Evolutionary conservation across 129 eudicot species (phyloP).

Genomic region (Saposhnikovia divaricata): DNA sequence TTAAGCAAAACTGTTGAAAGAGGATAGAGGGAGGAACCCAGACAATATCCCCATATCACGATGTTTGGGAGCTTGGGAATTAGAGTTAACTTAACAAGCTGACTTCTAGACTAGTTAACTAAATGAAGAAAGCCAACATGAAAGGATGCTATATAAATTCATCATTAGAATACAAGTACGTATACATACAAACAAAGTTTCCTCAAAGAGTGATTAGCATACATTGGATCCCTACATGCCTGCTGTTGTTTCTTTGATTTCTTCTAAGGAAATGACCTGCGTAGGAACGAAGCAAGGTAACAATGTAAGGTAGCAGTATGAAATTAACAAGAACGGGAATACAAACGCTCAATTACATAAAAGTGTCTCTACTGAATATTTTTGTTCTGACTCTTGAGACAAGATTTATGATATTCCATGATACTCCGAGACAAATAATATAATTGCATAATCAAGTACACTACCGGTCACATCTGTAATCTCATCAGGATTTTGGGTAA

Average conservation of each 20-base stretch:
- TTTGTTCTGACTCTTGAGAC: not conserved
- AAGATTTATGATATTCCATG: not conserved
- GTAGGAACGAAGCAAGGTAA: slow-evolving; percentile 1
- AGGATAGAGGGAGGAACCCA: not conserved
- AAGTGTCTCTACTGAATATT: not conserved
- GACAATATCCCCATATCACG: not conserved
- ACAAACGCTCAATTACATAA: not conserved
- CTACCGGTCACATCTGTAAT: not conserved
- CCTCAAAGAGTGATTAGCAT: not conserved
- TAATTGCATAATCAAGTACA: not conserved
- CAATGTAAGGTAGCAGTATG: not conserved
- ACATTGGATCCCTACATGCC: slow-evolving; percentile 42
- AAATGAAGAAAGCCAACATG: not conserved
- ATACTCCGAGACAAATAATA: not conserved
- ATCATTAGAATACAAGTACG: slow-evolving; percentile 19
- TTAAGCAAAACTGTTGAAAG: not conserved
- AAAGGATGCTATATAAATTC: not conserved
- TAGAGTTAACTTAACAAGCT: not conserved
- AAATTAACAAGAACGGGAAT: not conserved
- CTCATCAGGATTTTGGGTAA: not conserved
- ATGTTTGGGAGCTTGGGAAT: not conserved
- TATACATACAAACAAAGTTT: slow-evolving; percentile 3
- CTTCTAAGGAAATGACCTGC: slow-evolving; percentile 69
- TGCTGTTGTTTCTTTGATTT: slow-evolving; percentile 68
- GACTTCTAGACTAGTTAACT: not conserved